phyloP scores from a whole-genome alignment of 441 rosid species.

The Eruca vesicaria region DNA sequence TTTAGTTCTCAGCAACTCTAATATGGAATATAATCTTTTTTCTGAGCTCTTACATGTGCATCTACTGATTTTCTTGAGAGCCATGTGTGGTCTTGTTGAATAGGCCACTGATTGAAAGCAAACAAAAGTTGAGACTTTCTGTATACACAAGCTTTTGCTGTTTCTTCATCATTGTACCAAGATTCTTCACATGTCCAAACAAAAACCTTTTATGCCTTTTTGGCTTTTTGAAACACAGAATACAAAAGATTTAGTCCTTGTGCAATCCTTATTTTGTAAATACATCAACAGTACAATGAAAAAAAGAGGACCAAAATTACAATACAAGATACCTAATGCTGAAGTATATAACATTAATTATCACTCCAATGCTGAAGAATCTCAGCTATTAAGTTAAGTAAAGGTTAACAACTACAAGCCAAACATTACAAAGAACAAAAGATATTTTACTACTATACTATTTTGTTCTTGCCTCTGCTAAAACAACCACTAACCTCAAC shows the following conservation, averaged over 20 bases:
- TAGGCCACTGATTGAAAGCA: no score
- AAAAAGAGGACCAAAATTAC: neutral
- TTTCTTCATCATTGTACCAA: slow-evolving; percentile 39
- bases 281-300: neutral
- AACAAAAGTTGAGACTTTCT: no score
- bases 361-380: slow-evolving; percentile 13
- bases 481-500: slow-evolving; percentile 32
- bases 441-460: neutral
- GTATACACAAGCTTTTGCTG: slow-evolving; percentile 40
- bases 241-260: neutral
- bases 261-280: neutral
- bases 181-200: slow-evolving; percentile 31
- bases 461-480: slow-evolving; percentile 10
- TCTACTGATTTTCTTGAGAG: neutral
- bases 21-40: slow-evolving; percentile 8
- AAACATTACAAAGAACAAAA: slow-evolving; percentile 5
- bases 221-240: neutral
- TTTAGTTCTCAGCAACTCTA: slow-evolving; percentile 2
- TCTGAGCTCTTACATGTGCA: neutral
- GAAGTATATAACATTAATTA: neutral
- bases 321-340: neutral
- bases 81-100: neutral
- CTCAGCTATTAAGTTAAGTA: slow-evolving; percentile 25
- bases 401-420: slow-evolving; percentile 25
- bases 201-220: slow-evolving; percentile 5